A percentile compares a stretch with the other conserved stretches of the same genome.
Evolutionary conservation across 1,284 basidiomycete species (phyloP).

Genomic region (Austroboletus niveus): DNA sequence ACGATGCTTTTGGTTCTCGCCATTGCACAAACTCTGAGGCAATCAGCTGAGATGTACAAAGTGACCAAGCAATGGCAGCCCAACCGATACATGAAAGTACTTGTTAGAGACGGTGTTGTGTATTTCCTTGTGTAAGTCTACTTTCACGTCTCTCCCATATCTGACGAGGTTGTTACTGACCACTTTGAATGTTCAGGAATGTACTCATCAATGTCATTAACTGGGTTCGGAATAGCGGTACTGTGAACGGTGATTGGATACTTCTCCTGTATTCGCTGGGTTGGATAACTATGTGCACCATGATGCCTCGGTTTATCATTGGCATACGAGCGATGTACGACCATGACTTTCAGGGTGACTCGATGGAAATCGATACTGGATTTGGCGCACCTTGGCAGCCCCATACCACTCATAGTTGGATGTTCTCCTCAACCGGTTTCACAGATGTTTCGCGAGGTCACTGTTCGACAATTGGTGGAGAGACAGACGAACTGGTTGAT

Average conservation of each 20-base stretch:
- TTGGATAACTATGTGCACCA: neutral
- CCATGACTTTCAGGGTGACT: too few relatives aligned
- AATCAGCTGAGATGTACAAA: neutral
- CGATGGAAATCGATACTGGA: too few relatives aligned
- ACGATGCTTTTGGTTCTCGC: neutral
- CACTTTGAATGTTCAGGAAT: neutral
- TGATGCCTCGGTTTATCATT: neutral
- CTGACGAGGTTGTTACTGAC: neutral
- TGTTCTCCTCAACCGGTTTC: too few relatives aligned
- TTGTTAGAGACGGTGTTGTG: neutral
- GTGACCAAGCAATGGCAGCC: neutral
- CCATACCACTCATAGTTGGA: too few relatives aligned
- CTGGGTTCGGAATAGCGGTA: too few relatives aligned
- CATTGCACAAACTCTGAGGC: neutral
- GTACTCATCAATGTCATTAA: neutral
- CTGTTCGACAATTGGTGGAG: too few relatives aligned
- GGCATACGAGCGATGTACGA: neutral
- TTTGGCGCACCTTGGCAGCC: too few relatives aligned
- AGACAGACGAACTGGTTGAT: too few relatives aligned
- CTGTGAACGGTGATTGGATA: too few relatives aligned
- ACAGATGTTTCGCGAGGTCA: too few relatives aligned
- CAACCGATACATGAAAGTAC: neutral
- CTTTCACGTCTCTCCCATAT: neutral
- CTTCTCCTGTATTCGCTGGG: neutral
- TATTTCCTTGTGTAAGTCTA: neutral